Evolutionary conservation across 1,139 yeast species (phyloP).

Genomic region (Suhomyces choctaworum): DNA sequence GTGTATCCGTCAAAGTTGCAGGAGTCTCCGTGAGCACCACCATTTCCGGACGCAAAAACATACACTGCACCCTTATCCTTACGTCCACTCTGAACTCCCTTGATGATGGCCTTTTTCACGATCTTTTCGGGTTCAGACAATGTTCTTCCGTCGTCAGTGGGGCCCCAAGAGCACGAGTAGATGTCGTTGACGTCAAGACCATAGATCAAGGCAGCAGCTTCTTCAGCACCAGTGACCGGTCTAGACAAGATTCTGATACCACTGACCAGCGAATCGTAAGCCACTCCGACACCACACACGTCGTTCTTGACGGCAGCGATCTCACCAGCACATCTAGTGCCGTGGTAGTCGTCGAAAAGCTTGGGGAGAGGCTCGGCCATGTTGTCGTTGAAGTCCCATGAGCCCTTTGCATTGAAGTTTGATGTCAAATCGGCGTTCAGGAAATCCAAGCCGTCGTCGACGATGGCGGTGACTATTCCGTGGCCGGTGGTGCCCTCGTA

Average conservation of each 20-base stretch:
- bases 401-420: constrained; percentile 74
- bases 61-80: constrained; percentile 79
- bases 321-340: constrained; percentile 98
- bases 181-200: constrained; percentile 83
- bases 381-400: constrained; percentile 88
- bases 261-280: constrained; percentile 79
- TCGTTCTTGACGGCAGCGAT: constrained; percentile 89
- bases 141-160: constrained; percentile 87
- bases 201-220: constrained; percentile 83
- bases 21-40: constrained; percentile 78
- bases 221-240: constrained; percentile 77
- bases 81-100: constrained; percentile 87
- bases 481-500: constrained; percentile 75
- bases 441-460: constrained; percentile 93
- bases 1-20: constrained; percentile 99
- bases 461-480: constrained; percentile 80
- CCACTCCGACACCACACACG: constrained; percentile 93
- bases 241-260: constrained; percentile 91
- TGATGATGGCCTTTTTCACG: constrained; percentile 78
- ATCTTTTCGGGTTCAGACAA: constrained; percentile 80
- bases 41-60: constrained; percentile 97
- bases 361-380: constrained; percentile 76
- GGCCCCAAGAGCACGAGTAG: constrained; percentile 99
- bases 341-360: constrained; percentile 85
- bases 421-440: constrained; percentile 69